Evolutionary conservation across 306 rosid species (phyloP).

Genomic region (Mimosa pudica): DNA sequence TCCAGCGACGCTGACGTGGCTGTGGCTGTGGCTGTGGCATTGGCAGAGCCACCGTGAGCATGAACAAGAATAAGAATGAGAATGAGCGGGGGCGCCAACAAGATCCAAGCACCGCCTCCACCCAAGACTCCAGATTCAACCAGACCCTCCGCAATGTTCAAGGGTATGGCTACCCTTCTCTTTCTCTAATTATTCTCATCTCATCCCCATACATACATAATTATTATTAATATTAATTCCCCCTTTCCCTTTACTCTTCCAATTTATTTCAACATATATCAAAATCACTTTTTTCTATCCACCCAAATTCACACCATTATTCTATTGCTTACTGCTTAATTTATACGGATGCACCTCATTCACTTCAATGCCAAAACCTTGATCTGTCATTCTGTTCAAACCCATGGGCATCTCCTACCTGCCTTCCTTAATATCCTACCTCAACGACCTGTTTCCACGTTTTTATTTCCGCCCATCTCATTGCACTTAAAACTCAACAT

Average conservation of each 20-base stretch:
- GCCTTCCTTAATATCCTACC: constrained; percentile 3
- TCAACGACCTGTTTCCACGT: background rate
- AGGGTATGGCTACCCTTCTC: constrained; percentile 48
- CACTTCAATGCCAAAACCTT: constrained; percentile 11
- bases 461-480: background rate
- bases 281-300: constrained; percentile 27
- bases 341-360: constrained; percentile 21
- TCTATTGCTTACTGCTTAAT: constrained; percentile 1
- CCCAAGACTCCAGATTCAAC: constrained; percentile 69
- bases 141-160: constrained; percentile 88
- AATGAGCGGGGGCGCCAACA: constrained; percentile 44
- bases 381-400: constrained; percentile 41
- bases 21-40: too few relatives aligned
- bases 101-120: constrained; percentile 47
- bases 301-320: constrained; percentile 5
- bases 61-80: constrained; percentile 13
- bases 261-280: background rate
- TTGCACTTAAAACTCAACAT: background rate
- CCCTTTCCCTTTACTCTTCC: background rate
- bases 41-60: constrained; percentile 48
- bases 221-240: too few relatives aligned
- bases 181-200: too few relatives aligned
- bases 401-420: background rate
- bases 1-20: background rate
- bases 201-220: too few relatives aligned